Percentiles rank a stretch among this genome's conserved stretches.
These are phyloP conservation scores for Paecilomyces fulvus DNA, from an alignment of 2,329 filamentous ascomycete species.

Conservation along the genomic window DNA sequence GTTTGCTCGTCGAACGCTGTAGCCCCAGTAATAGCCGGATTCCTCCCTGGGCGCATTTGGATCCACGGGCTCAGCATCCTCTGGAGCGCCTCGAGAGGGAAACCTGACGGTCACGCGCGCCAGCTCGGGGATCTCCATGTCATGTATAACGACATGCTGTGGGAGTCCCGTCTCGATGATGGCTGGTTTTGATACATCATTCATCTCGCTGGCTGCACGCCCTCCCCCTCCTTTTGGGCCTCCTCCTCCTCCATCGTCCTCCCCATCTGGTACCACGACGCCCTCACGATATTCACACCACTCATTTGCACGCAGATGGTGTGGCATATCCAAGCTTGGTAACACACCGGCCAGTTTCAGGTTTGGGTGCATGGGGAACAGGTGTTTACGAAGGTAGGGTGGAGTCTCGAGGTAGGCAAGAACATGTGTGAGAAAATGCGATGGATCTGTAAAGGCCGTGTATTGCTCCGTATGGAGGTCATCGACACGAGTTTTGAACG, in stretches of 20 bases:
- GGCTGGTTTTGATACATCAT: constrained; percentile 15
- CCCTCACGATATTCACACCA: constrained; percentile 76
- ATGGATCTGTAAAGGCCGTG: constrained; percentile 65
- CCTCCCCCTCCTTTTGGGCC: constrained; percentile 36
- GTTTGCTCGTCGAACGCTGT: constrained; percentile 56
- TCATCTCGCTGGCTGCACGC: constrained; percentile 24
- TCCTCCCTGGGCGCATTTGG: constrained; percentile 63
- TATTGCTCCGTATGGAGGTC: constrained; percentile 31
- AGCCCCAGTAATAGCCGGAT: constrained; percentile 82
- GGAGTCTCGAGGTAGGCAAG: constrained; percentile 77
- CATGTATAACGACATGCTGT: constrained; percentile 44
- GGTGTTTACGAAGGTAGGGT: constrained; percentile 64
- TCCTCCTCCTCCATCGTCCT: constrained; percentile 4
- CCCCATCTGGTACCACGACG: constrained; percentile 51
- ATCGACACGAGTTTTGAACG: constrained; percentile 41
- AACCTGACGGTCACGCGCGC: constrained; percentile 69
- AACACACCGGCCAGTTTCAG: constrained; percentile 63
- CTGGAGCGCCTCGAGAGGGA: constrained; percentile 32
- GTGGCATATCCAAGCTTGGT: constrained; percentile 74
- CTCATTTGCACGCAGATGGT: constrained; percentile 67
- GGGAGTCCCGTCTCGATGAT: constrained; percentile 44
- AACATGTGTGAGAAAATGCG: constrained; percentile 71
- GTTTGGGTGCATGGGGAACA: constrained; percentile 75
- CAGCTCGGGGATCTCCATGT: constrained; percentile 54
- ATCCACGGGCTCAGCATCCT: constrained; percentile 52